phyloP scores from a whole-genome alignment of 495 filamentous ascomycete genomes.

The Penicillium simplicissimum region DNA sequence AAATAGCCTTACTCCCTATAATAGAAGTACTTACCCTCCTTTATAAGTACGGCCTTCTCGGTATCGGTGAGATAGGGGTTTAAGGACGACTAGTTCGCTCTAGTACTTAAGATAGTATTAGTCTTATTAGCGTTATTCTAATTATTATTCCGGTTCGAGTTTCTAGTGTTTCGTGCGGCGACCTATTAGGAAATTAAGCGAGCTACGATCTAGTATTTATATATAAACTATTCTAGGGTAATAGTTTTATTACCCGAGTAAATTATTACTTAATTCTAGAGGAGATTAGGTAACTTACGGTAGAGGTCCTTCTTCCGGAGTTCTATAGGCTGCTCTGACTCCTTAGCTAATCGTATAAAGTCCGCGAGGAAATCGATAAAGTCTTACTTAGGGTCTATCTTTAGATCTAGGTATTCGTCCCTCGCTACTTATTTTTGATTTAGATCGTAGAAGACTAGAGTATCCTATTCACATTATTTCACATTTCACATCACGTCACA shows the following conservation, averaged over 20 bases:
- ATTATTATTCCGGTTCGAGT: background rate
- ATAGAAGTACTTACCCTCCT: too few relatives aligned
- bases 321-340: background rate
- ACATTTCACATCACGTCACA: too few relatives aligned
- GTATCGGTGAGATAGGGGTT: background rate
- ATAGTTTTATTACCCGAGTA: background rate
- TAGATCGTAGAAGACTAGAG: too few relatives aligned
- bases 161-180: background rate
- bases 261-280: background rate
- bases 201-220: background rate
- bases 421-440: background rate
- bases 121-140: background rate
- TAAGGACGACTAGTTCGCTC: background rate
- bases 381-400: background rate
- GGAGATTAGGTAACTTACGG: background rate
- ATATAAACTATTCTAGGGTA: background rate
- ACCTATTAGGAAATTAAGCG: background rate
- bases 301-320: background rate
- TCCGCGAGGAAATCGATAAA: constrained; percentile 2
- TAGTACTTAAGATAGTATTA: background rate
- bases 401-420: background rate
- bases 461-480: too few relatives aligned
- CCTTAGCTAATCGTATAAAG: background rate
- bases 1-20: too few relatives aligned
- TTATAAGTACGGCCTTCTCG: background rate